Base-by-base conservation (phyloP, 2,329 filamentous ascomycete genomes). In the Gnomoniopsis smithogilvyi region DNA sequence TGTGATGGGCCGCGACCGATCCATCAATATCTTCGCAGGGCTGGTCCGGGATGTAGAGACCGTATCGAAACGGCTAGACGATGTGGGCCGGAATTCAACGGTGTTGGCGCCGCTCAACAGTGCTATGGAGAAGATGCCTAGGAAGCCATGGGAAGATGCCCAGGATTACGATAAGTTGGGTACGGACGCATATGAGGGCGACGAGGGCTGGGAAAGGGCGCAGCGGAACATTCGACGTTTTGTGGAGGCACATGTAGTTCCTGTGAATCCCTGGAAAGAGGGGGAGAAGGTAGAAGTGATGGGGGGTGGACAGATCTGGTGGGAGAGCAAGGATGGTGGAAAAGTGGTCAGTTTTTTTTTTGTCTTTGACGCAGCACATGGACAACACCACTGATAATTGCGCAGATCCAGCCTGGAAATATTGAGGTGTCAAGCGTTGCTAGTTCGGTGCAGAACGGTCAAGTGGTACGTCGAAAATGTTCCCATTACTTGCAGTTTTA, bases 31-130 rank as follows among this genome's bases (percentile, higher is more conserved):
- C 65, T 98, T 97, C 74, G 89, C 91, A 33, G 86, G 87, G 46
- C 86, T 96, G 68, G 88, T 89, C 6, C 86, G 92, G 60, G 88
- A 94, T 69, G 85, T 93, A 67, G 82, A 87, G 50, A 75, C 80
- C n/a, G 80, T 93, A 21, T 82, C 85, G 11, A 75, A 78, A 22
- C 89, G 90, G 1, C 83, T 98, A 15, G 83, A 89, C 66, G 83
- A 91, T 69, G 73, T 80, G 0, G 69, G 76, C 1, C 74, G 81
- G 59, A 93, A 94, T 70, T 90, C 90, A 17, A 97, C 92, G 2
- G 86, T 98, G 24, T 84, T 98, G 2, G 94, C 93, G 6, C 95
- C 95, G 0, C 78, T 90, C 56, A 98, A 99, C 78, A 86, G 83
- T 19, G 92, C 88, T 3, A 85, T 99, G 68, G 89, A 90, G 64